Evolutionary conservation across 345 rosid species (phyloP), one percentile per base, ranked within the genome.

Genomic region (Gynandropsis gynandra): DNA sequence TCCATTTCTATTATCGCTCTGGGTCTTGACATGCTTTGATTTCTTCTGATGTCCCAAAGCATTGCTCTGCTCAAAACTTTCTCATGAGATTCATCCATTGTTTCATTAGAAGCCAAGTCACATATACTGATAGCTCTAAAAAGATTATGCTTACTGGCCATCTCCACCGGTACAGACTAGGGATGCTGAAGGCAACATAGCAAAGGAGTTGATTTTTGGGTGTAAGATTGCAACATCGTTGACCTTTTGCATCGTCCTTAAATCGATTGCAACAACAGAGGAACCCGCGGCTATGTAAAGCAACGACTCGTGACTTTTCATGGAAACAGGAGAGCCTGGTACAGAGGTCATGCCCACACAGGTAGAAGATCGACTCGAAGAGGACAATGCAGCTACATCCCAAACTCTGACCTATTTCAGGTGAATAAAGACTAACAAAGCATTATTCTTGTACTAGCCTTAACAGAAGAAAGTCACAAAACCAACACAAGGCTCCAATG

Each of bases 201-300:
- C 73, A 35, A 78, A 72, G 20, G 85, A 72, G 54, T n/a, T 59
- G 11, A 83, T 9, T 48, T 55, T 69, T 56, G 79, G 63, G 35
- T 52, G 64, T 52, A 34, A 35, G 43, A 59, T 35, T 46, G 79
- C 78, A 6, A 61, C 52, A 52, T 69, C 61, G 49, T 32, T 46
- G 39, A 74, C 87, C 69, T 67, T 78, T 54, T 57, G 73, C 87
- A 80, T 78, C 47, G 85, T 78, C 70, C 92, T 80, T 48, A 83
- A 61, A 72, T 83, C 87, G 48, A 83, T 58, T 31, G 68, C 34
- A 13, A 58, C 58, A 42, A 80, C 82, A 50, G 76, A 71, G 44
- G 72, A 70, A 56, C 87, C 81, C 29, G 87, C 67, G 42, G 87
- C 93, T 69, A 83, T 63, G 65, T 78, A 80, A 16, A 83, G 75